Evolutionary conservation across 75 land plant species (phyloP), one percentile per base, ranked within the genome.

Genomic region (Pinus taeda): DNA sequence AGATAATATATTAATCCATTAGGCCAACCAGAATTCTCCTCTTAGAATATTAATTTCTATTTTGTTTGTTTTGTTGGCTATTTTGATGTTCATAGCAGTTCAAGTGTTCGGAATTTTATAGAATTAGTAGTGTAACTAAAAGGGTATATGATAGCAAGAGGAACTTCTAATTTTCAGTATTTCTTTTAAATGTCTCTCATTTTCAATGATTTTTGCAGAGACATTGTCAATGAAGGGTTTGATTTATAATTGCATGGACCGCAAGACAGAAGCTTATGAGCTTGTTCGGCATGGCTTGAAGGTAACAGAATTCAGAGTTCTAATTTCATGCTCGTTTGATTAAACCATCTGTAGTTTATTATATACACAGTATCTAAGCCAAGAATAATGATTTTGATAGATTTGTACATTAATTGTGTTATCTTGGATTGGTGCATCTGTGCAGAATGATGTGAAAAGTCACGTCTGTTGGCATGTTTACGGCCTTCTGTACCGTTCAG

Each of bases 391-490:
- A 45, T 69, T 69, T 69, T 22, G 8, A 69, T 42, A 42, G 53
- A 13, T 37, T 17, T 24, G 6, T 17, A 17, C 69, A 33, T 6
- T 65, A 17, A 65, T 65, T 65, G 53, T 69, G 14, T 42, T 69
- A 45, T n/a, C 9, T 69, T 39, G 45, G n/a, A n/a, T 69, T 39
- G 45, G n/a, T 42, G 55, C 39, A 39, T 30, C 42, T 64, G 9
- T 83, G 86, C 93, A 96, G 99, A 92, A 92, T 85, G 99, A 97
- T 64, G 86, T 97, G 78, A 97, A 97, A 86, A 97, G 99, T 79
- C 99, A 97, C 85, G 99, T 97, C 55, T 97, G 99, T 79, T 97
- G 99, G 99, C 99, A 97, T 80, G 99, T 97, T 53, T 94, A 97
- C 88, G 99, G 99, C 36, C 95, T 97, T 61, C 82, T 97, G 4